These are phyloP conservation scores for Pezicula neosporulosa DNA, from an alignment of 2,329 filamentous ascomycete species.

Conservation along the genomic window DNA sequence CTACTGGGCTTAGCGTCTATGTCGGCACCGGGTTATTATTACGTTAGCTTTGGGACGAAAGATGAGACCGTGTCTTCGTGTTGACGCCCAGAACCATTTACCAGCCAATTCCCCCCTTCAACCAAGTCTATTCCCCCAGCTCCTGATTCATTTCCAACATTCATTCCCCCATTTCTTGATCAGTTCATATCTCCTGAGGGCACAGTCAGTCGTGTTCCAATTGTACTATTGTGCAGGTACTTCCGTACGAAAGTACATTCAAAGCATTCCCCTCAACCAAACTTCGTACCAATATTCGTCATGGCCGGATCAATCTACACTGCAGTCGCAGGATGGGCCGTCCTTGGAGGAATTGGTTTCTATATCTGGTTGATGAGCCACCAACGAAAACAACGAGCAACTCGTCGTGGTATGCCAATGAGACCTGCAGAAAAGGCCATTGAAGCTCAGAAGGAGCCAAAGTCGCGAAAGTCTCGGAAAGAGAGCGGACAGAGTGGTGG, in stretches of 20 bases:
- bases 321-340: slow-evolving; percentile 6
- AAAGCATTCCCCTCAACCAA: no score
- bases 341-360: slow-evolving; percentile 27
- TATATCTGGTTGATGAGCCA: slow-evolving; percentile 19
- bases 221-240: no score
- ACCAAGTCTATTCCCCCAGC: background rate
- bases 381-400: slow-evolving; percentile 10
- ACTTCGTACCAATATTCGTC: no score
- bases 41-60: background rate
- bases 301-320: no score
- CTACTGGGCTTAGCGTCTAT: no score
- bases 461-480: slow-evolving; percentile 22
- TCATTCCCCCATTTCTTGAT: no score
- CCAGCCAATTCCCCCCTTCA: background rate
- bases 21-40: no score
- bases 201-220: no score
- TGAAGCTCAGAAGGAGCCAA: slow-evolving; percentile 21
- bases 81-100: background rate
- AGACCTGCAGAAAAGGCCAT: slow-evolving; percentile 16
- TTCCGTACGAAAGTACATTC: no score
- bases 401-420: slow-evolving; percentile 7
- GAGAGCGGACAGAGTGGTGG: slow-evolving; percentile 18
- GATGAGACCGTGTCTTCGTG: background rate
- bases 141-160: background rate
- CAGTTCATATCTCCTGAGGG: no score